These are phyloP conservation scores for Saccharum hybrid DNA, from an alignment of 202 grass and related monocot species.

Conservation along the genomic window DNA sequence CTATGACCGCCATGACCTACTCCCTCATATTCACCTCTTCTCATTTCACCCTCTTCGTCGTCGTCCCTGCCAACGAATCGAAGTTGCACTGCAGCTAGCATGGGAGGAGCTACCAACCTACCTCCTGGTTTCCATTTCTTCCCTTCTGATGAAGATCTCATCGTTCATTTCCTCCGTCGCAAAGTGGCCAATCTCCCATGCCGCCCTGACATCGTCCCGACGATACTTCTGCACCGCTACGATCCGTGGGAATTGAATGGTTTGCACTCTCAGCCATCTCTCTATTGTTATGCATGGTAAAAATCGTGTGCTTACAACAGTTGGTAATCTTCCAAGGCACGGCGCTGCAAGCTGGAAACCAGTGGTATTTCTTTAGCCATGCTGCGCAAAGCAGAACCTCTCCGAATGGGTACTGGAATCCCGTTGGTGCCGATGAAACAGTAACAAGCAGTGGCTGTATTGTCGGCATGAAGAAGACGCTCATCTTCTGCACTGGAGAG, in stretches of 20 bases:
- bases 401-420: constrained; percentile 61
- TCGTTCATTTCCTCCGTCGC: constrained; percentile 74
- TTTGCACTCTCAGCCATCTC: constrained; percentile 22
- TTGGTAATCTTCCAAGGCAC: constrained; percentile 44
- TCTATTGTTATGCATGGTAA: not conserved
- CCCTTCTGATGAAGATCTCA: constrained; percentile 80
- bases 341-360: constrained; percentile 66
- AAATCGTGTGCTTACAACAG: not conserved
- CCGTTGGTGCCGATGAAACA: constrained; percentile 55
- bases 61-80: not conserved
- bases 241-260: constrained; percentile 85
- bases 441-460: constrained; percentile 43
- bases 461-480: constrained; percentile 71
- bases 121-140: constrained; percentile 91
- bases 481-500: constrained; percentile 66
- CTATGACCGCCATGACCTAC: constrained; percentile 31
- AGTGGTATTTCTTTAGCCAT: constrained; percentile 75
- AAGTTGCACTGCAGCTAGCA: constrained; percentile 45
- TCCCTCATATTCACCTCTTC: constrained; percentile 14
- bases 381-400: constrained; percentile 52
- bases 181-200: constrained; percentile 67
- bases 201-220: constrained; percentile 79
- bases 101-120: constrained; percentile 65
- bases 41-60: constrained; percentile 2
- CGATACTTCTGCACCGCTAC: constrained; percentile 47